These are phyloP conservation scores for Solanum megistacrolobum DNA, from an alignment of 257 asterid species.

Conservation along the genomic window DNA sequence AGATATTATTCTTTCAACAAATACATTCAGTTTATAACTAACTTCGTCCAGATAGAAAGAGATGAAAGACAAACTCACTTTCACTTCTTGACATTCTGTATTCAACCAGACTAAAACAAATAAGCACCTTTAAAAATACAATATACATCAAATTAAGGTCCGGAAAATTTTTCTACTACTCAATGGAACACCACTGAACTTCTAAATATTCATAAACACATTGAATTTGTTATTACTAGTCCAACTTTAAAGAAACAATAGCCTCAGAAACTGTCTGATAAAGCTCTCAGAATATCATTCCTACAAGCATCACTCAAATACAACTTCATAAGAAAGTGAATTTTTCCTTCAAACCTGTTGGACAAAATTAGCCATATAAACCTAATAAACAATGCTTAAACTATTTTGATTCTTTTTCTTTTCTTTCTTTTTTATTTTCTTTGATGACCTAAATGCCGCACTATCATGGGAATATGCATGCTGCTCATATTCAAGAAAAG, in stretches of 20 bases:
- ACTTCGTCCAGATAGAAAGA: neutral
- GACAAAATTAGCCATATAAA: neutral
- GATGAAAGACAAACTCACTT: neutral
- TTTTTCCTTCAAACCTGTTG: neutral
- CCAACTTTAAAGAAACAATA: neutral
- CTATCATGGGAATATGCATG: conserved; percentile 14
- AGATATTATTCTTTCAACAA: neutral
- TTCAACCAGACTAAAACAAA: neutral
- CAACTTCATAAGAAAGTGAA: neutral
- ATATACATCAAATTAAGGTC: neutral
- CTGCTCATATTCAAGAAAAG: conserved; percentile 12
- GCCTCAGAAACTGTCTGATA: neutral
- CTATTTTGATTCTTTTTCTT: neutral
- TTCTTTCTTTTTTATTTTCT: neutral
- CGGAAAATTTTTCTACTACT: neutral
- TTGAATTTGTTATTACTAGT: neutral
- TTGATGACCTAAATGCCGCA: conserved; percentile 18
- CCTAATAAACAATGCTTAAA: neutral
- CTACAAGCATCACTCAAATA: neutral
- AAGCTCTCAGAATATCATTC: neutral
- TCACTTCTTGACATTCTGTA: neutral
- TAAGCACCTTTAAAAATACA: neutral
- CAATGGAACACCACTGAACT: neutral
- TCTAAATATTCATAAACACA: neutral
- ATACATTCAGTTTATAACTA: neutral